Percentiles rank a stretch among this genome's conserved stretches.
These are phyloP conservation scores for Artemisia annua DNA, from an alignment of 129 eudicot genomes.

Conservation along the genomic window DNA sequence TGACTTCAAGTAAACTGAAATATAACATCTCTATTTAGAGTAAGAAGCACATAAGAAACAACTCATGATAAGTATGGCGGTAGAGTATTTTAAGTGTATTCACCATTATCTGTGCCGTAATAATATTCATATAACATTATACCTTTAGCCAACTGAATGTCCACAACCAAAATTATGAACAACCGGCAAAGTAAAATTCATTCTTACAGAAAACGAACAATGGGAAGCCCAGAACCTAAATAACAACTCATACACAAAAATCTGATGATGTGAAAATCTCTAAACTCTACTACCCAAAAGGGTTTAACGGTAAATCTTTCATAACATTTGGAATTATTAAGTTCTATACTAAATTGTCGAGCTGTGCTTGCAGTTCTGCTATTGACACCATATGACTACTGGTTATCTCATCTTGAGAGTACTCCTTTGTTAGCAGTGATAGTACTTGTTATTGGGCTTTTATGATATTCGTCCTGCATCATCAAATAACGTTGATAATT, in stretches of 20 bases:
- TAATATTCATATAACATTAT: too few relatives aligned
- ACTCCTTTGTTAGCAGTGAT: slow-evolving; percentile 66
- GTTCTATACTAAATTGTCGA: slow-evolving; percentile 52
- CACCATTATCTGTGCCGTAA: too few relatives aligned
- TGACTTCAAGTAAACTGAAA: too few relatives aligned
- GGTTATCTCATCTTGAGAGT: slow-evolving; percentile 63
- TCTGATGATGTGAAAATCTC: neutral
- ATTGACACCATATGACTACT: slow-evolving; percentile 62
- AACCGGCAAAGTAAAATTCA: neutral
- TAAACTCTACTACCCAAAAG: neutral
- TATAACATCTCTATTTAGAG: too few relatives aligned
- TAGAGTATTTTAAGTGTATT: too few relatives aligned
- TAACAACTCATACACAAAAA: slow-evolving; percentile 7
- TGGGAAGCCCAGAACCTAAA: neutral
- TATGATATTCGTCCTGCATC: slow-evolving; percentile 82
- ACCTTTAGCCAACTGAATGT: neutral
- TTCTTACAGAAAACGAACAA: neutral
- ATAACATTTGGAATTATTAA: neutral
- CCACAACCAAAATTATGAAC: neutral
- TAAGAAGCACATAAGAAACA: too few relatives aligned
- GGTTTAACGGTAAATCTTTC: neutral
- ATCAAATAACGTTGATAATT: too few relatives aligned
- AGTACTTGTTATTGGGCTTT: slow-evolving; percentile 86
- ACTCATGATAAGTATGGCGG: too few relatives aligned
- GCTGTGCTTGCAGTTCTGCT: slow-evolving; percentile 74